Conservation (phyloP, 305 asterid species). For the Caryopteris hybrid region DNA sequence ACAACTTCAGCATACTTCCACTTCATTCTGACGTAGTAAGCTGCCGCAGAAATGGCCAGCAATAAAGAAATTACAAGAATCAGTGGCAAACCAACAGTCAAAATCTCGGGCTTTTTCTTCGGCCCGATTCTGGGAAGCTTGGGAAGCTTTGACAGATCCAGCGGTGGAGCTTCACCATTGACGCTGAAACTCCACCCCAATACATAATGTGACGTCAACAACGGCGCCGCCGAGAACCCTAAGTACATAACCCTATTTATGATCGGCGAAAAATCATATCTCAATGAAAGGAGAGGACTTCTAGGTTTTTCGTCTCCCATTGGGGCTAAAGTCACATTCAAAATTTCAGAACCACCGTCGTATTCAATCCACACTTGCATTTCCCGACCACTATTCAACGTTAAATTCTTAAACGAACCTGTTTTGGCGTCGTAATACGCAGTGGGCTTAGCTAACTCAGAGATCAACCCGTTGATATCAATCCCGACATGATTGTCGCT, state of each 20-base stretch:
- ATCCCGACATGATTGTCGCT: slow-evolving; percentile 54
- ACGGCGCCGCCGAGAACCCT: slow-evolving; percentile 44
- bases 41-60: neutral
- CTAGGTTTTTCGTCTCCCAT: slow-evolving; percentile 23
- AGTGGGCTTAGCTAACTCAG: slow-evolving; percentile 16
- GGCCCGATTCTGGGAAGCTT: slow-evolving; percentile 42
- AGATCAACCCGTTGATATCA: slow-evolving; percentile 32
- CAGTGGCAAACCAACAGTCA: slow-evolving; percentile 32
- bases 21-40: slow-evolving; percentile 30
- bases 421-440: slow-evolving; percentile 19
- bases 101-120: slow-evolving; percentile 15
- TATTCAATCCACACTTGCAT: slow-evolving; percentile 49
- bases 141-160: slow-evolving; percentile 43
- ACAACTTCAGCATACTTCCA: slow-evolving; percentile 39
- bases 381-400: slow-evolving; percentile 24
- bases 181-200: slow-evolving; percentile 48
- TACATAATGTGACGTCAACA: slow-evolving; percentile 33
- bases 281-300: slow-evolving; percentile 29
- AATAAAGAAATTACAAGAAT: neutral
- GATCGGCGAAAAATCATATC: slow-evolving; percentile 31
- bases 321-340: slow-evolving; percentile 52
- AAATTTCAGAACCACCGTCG: neutral
- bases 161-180: slow-evolving; percentile 23
- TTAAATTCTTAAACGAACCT: slow-evolving; percentile 23
- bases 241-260: slow-evolving; percentile 35